Base-by-base conservation (phyloP, 2,329 filamentous ascomycete species). In the Cercospora zeae-maydis region DNA sequence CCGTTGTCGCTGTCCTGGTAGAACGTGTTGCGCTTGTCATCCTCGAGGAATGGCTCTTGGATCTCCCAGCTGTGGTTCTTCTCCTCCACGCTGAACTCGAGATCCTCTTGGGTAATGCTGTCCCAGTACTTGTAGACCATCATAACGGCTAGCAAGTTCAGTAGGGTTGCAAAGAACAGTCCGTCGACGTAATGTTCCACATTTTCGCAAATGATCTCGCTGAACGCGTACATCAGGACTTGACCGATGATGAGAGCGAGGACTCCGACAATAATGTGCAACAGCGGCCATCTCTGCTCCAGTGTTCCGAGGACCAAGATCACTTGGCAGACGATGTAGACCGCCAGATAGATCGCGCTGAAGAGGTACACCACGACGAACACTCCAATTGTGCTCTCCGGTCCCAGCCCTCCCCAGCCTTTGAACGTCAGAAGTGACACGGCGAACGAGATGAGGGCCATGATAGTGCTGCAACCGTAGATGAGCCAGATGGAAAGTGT, bases 101-200 rank as follows among this genome's bases (percentile, higher is more conserved):
- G 88, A 76, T 99, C 95, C 79, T 99, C 95, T 74, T 91, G 92
- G 21, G 95, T 99, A 77, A 99, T 99, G 14, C 93, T 97, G 75
- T 99, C 95, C 95, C 95, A 99, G 82, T 96, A 99, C 92, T 99
- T 99, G 84, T 99, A 99, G 37, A 99, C 88, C 95, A 98, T 99
- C 95, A 99, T 99, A 65, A 99, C 93, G 11, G 88, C 92, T 47
- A 99, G 81, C 49, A 99, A 79, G 75, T 99, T 99, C 81, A 92
- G 95, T 60, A 93, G 88, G 0, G 93, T 97, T 4, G 92, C 91
- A 74, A 99, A 93, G 80, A 98, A 96, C 53, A 98, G 79, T 0
- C 93, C 93, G 73, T 99, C 95, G 54, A 99, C 79, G 75, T 98
- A 99, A 77, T 99, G 95, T 77, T 91, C 88, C 39, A 93, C 87